Evolutionary conservation across 148 eudicot species (phyloP), one percentile per base, ranked within the genome.

Genomic region (Euryodendron excelsum): DNA sequence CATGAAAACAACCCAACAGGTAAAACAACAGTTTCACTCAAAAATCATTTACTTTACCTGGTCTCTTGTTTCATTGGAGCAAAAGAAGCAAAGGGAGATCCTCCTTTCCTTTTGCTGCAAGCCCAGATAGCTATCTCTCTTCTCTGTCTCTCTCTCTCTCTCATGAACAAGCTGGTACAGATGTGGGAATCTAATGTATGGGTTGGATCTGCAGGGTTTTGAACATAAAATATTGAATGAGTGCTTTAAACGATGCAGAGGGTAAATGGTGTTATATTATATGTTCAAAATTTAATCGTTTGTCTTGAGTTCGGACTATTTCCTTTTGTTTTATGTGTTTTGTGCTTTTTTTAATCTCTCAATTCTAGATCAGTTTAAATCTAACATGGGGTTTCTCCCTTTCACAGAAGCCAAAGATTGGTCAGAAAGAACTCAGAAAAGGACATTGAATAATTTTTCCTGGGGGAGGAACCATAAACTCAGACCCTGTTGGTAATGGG

Each of bases 311-410:
- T 78, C 64, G 39, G 82, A 10, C 73, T 61, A 37, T 72, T 37
- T 66, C 84, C 67, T 86, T 86, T 83, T 83, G 88, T 86, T 80
- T 83, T 86, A 74, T 82, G 79, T 86, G 84, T 41, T 69, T 76
- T 44, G 21, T 17, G 69, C 36, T 73, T 56, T 73, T 56, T 79
- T 82, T 44, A 30, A 70, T 31, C 25, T 25, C 6, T 53, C 31
- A 52, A 44, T 39, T 31, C 9, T 36, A 62, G 47, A 55, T 23
- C 23, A 59, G 37, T 53, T 77, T 72, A 69, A 79, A 73, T 34
- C 13, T 75, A 67, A 60, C 62, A 61, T 69, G 77, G 69, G 69
- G 25, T 60, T 41, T 77, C 41, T 62, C 76, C 37, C 27, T 34
- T n/a, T 78, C 74, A 83, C 83, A 82, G 76, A 74, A 74, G 79